Base-by-base conservation (phyloP, 2,329 filamentous ascomycete genomes). In the Trichoderma sp. region DNA sequence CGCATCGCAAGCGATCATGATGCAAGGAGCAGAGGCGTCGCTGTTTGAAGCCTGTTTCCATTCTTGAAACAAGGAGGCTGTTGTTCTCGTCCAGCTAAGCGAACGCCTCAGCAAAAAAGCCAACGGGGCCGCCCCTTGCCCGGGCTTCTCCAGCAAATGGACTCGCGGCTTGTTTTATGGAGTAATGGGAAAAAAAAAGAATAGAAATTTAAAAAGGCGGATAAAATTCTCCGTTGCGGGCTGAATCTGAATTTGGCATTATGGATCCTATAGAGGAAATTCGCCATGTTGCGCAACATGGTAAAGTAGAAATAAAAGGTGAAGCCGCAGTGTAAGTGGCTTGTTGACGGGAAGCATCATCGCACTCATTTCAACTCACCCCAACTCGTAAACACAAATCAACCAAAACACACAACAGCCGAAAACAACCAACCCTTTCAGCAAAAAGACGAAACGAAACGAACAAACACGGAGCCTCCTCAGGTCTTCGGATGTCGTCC, bases 21-120 rank as follows among this genome's bases (percentile, higher is more conserved):
- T 69, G 70, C 70, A 72, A 34, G 70, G 70, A 68, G 64, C 43
- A 53, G 36, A 15, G 47, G 21, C 21, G 47, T 67, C 8, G 57
- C n/a, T 12, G 76, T 80, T 80, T 78, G 76, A 77, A 76, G 66
- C 34, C 47, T 34, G 70, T 34, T 62, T 62, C 58, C 74, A 76
- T 74, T 73, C 74, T 79, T 75, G 76, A 80, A 80, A 79, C 57
- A 60, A 60, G 57, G 57, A 60, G 57, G 57, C 57, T 60, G 28
- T 60, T 60, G 56, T 34, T 60, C 28, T 30, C 56, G 56, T 58
- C 67, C 39, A 32, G 67, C 34, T 70, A 64, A 64, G 61, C 61
- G 61, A 53, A 56, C n/a, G 43, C 47, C 34, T n/a, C 15, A 43
- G 39, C 39, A 43, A 26, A 15, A 21, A 61, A 39, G 11, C n/a